Percentiles rank a stretch among this genome's conserved stretches.
Conservation (phyloP, 2,329 filamentous ascomycete genomes). For the Venturia pyrina region DNA sequence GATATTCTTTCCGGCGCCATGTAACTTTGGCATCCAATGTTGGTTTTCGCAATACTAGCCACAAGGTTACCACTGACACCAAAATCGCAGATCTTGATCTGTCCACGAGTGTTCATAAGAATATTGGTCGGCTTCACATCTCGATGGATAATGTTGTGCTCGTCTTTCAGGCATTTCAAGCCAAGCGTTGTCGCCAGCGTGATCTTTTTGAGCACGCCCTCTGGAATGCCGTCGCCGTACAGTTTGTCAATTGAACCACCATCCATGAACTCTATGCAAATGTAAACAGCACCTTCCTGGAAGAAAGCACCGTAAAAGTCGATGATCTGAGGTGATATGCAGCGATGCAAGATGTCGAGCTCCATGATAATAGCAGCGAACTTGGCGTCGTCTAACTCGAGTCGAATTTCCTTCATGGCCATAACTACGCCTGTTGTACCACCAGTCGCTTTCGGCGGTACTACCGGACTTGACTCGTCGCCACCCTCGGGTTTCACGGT, state of each 20-base stretch:
- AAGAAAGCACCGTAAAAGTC: constrained; percentile 99
- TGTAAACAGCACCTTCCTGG: constrained; percentile 97
- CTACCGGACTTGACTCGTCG: constrained; percentile 2
- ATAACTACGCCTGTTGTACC: constrained; percentile 69
- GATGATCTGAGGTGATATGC: constrained; percentile 90
- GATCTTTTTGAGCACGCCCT: constrained; percentile 80
- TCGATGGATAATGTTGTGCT: constrained; percentile 97
- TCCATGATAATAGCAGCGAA: constrained; percentile 97
- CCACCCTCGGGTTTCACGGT: constrained; percentile 14
- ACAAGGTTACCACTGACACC: constrained; percentile 94
- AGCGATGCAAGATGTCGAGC: constrained; percentile 89
- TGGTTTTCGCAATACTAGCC: constrained; percentile 94
- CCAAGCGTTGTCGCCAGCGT: constrained; percentile 84
- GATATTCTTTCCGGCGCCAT: constrained; percentile 97
- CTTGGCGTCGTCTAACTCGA: constrained; percentile 93
- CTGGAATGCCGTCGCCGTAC: constrained; percentile 82
- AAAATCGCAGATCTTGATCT: constrained; percentile 98
- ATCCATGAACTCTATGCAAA: constrained; percentile 97
- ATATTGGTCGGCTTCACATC: constrained; percentile 99
- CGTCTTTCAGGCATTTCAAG: constrained; percentile 86
- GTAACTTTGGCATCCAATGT: constrained; percentile 98
- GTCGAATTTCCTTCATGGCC: constrained; percentile 98
- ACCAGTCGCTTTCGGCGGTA: constrained; percentile 21
- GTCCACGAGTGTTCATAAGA: constrained; percentile 75
- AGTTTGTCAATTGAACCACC: constrained; percentile 95